Base-by-base conservation (phyloP, 495 filamentous ascomycete species). In the Apiosordaria backusii region DNA sequence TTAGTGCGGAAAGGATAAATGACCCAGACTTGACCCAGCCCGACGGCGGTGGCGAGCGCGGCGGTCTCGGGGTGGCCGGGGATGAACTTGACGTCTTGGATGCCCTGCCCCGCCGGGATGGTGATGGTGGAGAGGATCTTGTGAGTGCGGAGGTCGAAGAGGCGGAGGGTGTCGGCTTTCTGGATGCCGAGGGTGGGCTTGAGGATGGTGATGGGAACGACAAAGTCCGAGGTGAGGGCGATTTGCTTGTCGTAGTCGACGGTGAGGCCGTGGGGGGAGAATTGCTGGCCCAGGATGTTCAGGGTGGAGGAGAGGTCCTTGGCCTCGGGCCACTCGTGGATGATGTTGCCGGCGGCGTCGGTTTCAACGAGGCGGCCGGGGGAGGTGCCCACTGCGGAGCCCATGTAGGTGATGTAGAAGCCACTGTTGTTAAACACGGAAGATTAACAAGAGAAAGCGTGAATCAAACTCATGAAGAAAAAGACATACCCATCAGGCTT, bases 71-170 rank as follows among this genome's bases (percentile, higher is more conserved):
- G 65, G 76, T 89, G 86, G 9, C 84, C 83, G 3, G 86, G 86
- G 68, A 88, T 89, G 75, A 86, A 87, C 71, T 88, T 88, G 72
- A 87, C 84, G 68, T 89, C 86, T 75, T 89, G 85, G 64, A 88
- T 88, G 57, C 86, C 86, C 50, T 80, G 80, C 16, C 86, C 84
- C 62, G 84, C 71, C 23, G 86, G 86, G 67, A 89, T 88, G 27
- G 83, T 86, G 68, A 89, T 85, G 22, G 86, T 89, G 70, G 76
- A 85, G 58, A 87, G 74, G 68, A 88, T 88, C 50, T 77, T 81
- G 50, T 80, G 77, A 4, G 73, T 70, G 16, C 77, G 71, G 29
- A 87, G 74, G 63, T 87, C 79, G 84, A 85, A 89, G 21, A 89
- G 78, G 52, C 85, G 82, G 16, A 89, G 77, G 9, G 86, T 88